Conservation (phyloP, 495 filamentous ascomycete genomes). For the Opeltia flavorubescens region DNA sequence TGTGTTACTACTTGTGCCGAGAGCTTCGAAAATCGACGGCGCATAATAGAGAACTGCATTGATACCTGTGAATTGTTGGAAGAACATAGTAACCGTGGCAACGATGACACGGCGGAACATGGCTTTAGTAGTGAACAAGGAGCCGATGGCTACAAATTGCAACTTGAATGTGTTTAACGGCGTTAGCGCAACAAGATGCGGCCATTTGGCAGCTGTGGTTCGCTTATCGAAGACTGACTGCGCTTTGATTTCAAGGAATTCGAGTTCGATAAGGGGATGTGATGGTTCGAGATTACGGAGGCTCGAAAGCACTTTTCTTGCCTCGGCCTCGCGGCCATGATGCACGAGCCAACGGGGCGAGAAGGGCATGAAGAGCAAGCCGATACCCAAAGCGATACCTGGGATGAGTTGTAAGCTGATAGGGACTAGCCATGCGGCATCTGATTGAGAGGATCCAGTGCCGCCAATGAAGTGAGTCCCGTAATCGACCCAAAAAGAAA, state of each 20-base stretch:
- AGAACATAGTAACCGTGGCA: slow-evolving; percentile 37
- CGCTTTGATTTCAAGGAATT: slow-evolving; percentile 72
- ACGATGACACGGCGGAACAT: slow-evolving; percentile 66
- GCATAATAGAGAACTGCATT: slow-evolving; percentile 39
- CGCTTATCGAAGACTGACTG: slow-evolving; percentile 70
- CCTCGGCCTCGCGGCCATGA: slow-evolving; percentile 30
- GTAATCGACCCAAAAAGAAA: slow-evolving; percentile 77
- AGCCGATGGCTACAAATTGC: slow-evolving; percentile 57
- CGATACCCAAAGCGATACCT: slow-evolving; percentile 32
- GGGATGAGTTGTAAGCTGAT: slow-evolving; percentile 47
- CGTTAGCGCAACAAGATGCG: slow-evolving; percentile 44
- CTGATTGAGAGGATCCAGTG: slow-evolving; percentile 41
- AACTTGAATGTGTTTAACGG: slow-evolving; percentile 49
- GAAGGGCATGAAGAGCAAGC: slow-evolving; percentile 35
- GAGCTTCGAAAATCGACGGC: slow-evolving; percentile 34
- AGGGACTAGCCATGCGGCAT: slow-evolving; percentile 56
- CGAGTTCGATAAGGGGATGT: slow-evolving; percentile 54
- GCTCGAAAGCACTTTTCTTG: slow-evolving; percentile 42
- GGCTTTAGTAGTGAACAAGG: slow-evolving; percentile 54
- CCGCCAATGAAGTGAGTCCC: slow-evolving; percentile 62
- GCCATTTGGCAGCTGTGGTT: slow-evolving; percentile 56
- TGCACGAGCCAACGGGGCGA: slow-evolving; percentile 48
- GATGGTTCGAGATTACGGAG: slow-evolving; percentile 47
- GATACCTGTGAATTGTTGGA: slow-evolving; percentile 42
- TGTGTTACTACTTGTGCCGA: slow-evolving; percentile 32